These are phyloP conservation scores for Colletotrichum sidae DNA, from an alignment of 2,329 filamentous ascomycete species.

Conservation along the genomic window DNA sequence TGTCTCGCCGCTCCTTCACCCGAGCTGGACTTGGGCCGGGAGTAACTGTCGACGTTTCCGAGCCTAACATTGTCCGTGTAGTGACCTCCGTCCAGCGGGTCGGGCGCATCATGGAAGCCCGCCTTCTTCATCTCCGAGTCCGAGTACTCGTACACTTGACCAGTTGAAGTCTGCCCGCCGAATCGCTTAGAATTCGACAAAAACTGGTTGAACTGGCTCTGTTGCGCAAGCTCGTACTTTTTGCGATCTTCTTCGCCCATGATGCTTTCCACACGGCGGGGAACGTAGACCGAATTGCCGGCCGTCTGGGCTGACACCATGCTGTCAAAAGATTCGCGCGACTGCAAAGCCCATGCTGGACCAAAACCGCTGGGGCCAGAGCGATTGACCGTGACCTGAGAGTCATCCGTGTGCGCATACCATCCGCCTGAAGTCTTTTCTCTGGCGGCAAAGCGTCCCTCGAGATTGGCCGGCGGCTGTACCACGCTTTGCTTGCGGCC, in stretches of 20 bases:
- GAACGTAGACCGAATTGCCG: conserved; percentile 72
- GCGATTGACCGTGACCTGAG: conserved; percentile 23
- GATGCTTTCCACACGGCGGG: conserved; percentile 77
- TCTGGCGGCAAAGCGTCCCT: conserved; percentile 82
- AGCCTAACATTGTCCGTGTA: conserved; percentile 38
- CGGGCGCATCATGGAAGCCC: conserved; percentile 24
- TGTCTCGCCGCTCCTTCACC: conserved; percentile 41
- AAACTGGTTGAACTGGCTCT: conserved; percentile 53
- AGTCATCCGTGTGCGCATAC: conserved; percentile 78
- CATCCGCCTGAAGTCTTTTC: conserved; percentile 75
- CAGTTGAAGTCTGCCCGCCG: conserved; percentile 40
- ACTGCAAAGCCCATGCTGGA: conserved; percentile 47
- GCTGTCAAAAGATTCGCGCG: conserved; percentile 75
- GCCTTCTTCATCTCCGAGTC: conserved; percentile 49
- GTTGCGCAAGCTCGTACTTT: conserved; percentile 78
- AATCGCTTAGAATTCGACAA: conserved; percentile 38
- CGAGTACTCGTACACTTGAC: conserved; percentile 62
- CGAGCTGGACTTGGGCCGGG: conserved; percentile 25
- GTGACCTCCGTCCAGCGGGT: conserved; percentile 16
- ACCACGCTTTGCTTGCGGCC: conserved; percentile 68
- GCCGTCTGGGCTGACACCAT: conserved; percentile 67
- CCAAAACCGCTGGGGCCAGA: conserved; percentile 29
- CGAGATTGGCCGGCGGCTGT: conserved; percentile 78
- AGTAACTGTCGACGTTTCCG: conserved; percentile 41
- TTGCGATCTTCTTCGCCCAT: conserved; percentile 82